A percentile compares a stretch with the other conserved stretches of the same genome.
These are phyloP conservation scores for Rhytidiadelphus loreus DNA, from an alignment of 225 moss, liverwort and hornwort species.

Conservation along the genomic window DNA sequence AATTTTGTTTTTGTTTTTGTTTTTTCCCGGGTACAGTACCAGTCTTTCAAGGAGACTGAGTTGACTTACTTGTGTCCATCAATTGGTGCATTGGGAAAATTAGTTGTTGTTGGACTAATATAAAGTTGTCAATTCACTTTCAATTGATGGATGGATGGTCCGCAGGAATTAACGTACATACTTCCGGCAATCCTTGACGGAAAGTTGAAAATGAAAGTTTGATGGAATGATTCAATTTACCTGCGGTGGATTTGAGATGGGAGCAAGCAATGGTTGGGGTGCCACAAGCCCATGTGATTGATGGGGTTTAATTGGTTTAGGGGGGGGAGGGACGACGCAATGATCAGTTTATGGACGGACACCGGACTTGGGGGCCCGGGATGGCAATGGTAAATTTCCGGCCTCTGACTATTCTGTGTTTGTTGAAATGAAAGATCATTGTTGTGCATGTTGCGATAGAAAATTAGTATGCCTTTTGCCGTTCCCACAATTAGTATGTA, in stretches of 20 bases:
- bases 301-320: not conserved
- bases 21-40: not conserved
- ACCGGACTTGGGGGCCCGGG: rapidly evolving
- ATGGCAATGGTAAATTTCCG: not conserved
- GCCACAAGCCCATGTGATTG: not conserved
- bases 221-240: not conserved
- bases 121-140: not conserved
- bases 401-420: not conserved
- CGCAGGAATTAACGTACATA: not conserved
- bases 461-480: not conserved
- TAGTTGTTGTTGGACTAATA: no score
- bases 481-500: no score
- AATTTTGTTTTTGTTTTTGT: not conserved
- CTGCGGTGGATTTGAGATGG: not conserved
- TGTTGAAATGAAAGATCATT: not conserved
- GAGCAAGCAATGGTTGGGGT: not conserved
- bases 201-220: not conserved
- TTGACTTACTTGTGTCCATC: not conserved
- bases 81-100: not conserved
- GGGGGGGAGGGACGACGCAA: not conserved
- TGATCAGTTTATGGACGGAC: not conserved
- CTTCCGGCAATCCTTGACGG: not conserved
- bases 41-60: not conserved
- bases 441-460: not conserved
- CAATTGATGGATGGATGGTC: not conserved